Conservation (phyloP, 1,284 basidiomycete species). For the Ceratobasidium sp. region DNA sequence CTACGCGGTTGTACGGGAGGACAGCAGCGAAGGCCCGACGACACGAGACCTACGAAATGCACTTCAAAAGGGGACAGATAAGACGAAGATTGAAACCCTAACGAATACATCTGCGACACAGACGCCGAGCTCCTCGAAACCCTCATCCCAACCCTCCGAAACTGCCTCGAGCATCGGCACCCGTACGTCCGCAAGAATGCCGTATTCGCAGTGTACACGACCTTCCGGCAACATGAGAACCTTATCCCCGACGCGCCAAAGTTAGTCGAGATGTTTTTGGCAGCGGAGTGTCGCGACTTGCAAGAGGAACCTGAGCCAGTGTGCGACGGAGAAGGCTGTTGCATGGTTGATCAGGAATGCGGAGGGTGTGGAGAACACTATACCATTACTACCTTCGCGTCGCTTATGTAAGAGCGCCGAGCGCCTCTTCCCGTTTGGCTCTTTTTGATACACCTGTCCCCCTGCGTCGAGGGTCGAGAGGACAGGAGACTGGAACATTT, state of each 20-base stretch:
- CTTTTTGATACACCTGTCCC: too few relatives aligned
- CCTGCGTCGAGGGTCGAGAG: too few relatives aligned
- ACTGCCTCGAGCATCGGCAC: conserved; percentile 97
- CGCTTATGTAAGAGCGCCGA: too few relatives aligned
- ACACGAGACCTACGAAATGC: conserved; percentile 84
- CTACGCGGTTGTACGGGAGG: conserved; percentile 87
- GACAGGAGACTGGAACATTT: too few relatives aligned
- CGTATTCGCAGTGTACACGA: conserved; percentile 94
- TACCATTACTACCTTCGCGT: too few relatives aligned
- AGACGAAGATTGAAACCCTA: conserved; percentile 99
- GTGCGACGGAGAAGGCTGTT: conserved; percentile 89
- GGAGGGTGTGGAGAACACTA: conserved; percentile 81
- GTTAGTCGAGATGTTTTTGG: conserved; percentile 95
- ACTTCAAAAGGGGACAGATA: conserved; percentile 95
- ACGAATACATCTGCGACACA: conserved; percentile 98
- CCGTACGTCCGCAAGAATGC: conserved; percentile 99
- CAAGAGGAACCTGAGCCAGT: conserved; percentile 93
- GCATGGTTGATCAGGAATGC: conserved; percentile 89
- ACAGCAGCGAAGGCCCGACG: conserved; percentile 78
- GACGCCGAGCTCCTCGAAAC: conserved; percentile 97
- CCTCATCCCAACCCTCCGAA: conserved; percentile 90
- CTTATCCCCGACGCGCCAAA: conserved; percentile 98
- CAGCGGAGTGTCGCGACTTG: conserved; percentile 97
- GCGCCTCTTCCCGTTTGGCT: too few relatives aligned
- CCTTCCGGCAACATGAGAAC: conserved; percentile 93